Base-by-base conservation (phyloP, 805 yeast genomes). In the Wickerhamiella parazyma region DNA sequence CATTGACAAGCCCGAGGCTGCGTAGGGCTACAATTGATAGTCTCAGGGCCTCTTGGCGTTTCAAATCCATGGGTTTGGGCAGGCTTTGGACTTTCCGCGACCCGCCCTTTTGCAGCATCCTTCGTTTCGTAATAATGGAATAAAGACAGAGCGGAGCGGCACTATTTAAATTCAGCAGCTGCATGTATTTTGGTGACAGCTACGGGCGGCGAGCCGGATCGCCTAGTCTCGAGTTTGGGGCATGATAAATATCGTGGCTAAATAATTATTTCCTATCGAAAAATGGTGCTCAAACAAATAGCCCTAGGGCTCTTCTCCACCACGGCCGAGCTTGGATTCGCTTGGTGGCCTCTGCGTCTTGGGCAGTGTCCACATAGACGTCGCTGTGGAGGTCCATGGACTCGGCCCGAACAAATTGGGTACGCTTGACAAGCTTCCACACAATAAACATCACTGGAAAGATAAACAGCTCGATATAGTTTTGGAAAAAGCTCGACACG, bases 331-430 rank as follows among this genome's bases (percentile, higher is more conserved):
- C 8, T 3, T 40, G 31, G 6, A 40, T 12, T 11, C 18, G 20
- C 22, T 40, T 33, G 6, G 37, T 33, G 6, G 62, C 60, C 11
- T 51, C 58, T n/a, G 52, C 39, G 45, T 75, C 79, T 47, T 72
- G 76, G 38, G 64, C 67, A 10, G 71, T 65, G 47, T 70, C 72
- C 29, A 62, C 50, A 54, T 75, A 76, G 54, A 94, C 67, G 9
- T 93, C 94, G 0, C 84, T 72, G 54, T 82, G 94, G 55, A 80
- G 71, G 58, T 84, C 94, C 51, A 84, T 61, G 26, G 82, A 80
- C 49, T 79, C 86, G 38, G 79, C 63, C 40, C 78, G 65, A 44
- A 74, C 80, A 10, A 77, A 62, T 48, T 75, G 73, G 1, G 87
- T 76, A 5, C 85, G 73, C 49, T 75, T 71, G 8, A 76, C 54